phyloP scores from a whole-genome alignment of 2,329 filamentous ascomycete genomes.

The Plectosphaerella sp. region DNA sequence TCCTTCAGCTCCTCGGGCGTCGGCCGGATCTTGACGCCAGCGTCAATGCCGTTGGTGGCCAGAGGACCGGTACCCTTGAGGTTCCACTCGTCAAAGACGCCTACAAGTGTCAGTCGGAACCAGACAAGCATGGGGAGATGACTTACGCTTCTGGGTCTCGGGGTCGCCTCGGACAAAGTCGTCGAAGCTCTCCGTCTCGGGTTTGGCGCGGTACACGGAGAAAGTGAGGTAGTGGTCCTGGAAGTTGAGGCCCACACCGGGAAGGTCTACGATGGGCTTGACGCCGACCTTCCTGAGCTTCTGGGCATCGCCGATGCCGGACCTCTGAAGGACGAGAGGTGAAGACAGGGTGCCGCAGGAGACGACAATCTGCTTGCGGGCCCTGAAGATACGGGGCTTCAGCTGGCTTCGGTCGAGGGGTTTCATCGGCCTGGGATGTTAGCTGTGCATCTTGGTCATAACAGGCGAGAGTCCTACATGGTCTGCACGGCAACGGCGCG shows the following conservation, averaged over 20 bases:
- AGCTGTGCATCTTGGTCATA: conserved; percentile 2
- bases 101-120: conserved; percentile 20
- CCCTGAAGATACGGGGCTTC: conserved; percentile 53
- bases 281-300: conserved; percentile 67
- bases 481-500: conserved; percentile 68
- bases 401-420: conserved; percentile 53
- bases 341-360: conserved; percentile 70
- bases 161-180: conserved; percentile 74
- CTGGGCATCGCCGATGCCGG: conserved; percentile 67
- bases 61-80: conserved; percentile 73
- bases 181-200: conserved; percentile 72
- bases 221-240: conserved; percentile 74
- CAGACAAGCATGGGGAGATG: too few species aligned
- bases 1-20: conserved; percentile 62
- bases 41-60: conserved; percentile 75
- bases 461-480: conserved; percentile 36
- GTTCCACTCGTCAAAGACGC: conserved; percentile 73
- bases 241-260: conserved; percentile 72
- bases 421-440: conserved; percentile 49
- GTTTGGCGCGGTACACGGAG: conserved; percentile 67
- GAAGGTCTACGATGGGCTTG: conserved; percentile 65
- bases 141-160: conserved; percentile 60
- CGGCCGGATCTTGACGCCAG: conserved; percentile 73
- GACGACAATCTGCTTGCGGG: conserved; percentile 70
- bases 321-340: conserved; percentile 70